Percentiles rank a stretch among this genome's conserved stretches.
Conservation (phyloP, 139 green algal species). For the Coccomyxa sp. region DNA sequence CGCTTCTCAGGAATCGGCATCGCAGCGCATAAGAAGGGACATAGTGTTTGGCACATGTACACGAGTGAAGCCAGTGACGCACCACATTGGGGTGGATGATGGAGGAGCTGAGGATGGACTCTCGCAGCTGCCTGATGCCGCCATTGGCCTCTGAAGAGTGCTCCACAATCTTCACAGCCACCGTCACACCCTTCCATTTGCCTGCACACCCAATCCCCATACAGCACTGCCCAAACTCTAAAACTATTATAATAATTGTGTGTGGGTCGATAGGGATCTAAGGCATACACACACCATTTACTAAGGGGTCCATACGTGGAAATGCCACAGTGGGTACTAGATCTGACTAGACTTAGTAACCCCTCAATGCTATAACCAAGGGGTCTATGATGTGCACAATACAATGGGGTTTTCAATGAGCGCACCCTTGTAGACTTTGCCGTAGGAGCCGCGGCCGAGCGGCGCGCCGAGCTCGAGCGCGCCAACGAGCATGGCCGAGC, state of each 20-base stretch:
- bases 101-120: conserved; percentile 21
- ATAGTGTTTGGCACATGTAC: background rate
- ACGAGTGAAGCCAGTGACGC: background rate
- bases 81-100: conserved; percentile 25
- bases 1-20: background rate
- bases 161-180: conserved; percentile 37
- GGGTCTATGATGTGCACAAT: too few species aligned
- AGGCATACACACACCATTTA: too few species aligned
- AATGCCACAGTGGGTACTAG: too few species aligned
- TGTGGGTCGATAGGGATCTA: too few species aligned
- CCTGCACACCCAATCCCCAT: conserved; percentile 5
- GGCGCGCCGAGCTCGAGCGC: background rate
- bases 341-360: too few species aligned
- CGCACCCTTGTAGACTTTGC: conserved; percentile 4
- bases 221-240: too few species aligned
- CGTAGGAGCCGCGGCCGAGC: conserved; percentile 6
- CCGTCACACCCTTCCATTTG: conserved; percentile 27
- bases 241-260: too few species aligned
- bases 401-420: too few species aligned
- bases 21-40: background rate
- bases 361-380: too few species aligned
- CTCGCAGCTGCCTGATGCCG: conserved; percentile 12
- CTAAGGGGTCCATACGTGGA: too few species aligned
- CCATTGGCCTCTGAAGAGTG: conserved; percentile 10
- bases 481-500: background rate